Percentiles rank a stretch among this genome's conserved stretches.
Evolutionary conservation across 495 filamentous ascomycete species (phyloP).

Genomic region (Neurospora sublineolata): DNA sequence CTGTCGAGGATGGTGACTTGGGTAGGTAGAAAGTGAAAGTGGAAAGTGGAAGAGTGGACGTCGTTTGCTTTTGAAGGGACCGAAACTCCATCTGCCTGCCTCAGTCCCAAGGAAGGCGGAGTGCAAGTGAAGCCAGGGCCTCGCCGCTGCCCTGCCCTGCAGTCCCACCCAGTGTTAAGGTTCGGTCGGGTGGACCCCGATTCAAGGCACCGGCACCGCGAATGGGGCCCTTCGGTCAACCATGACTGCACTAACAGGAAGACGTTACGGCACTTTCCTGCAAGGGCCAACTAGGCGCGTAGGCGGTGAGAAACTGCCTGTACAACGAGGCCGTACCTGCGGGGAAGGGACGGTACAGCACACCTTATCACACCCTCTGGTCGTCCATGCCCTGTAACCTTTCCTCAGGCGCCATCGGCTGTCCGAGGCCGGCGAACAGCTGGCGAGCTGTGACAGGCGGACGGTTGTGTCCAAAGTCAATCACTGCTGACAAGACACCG

Average conservation of each 20-base stretch:
- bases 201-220: not conserved
- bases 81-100: not conserved
- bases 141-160: not conserved
- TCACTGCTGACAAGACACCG: not conserved
- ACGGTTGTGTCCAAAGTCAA: not conserved
- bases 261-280: not conserved
- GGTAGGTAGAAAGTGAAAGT: not conserved
- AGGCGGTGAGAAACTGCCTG: not conserved
- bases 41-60: not conserved
- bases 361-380: not conserved
- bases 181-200: not conserved
- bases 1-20: not conserved
- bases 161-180: not conserved
- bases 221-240: not conserved
- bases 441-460: not conserved
- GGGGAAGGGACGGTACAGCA: not conserved
- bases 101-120: not conserved
- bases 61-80: not conserved
- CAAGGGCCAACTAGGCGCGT: not conserved
- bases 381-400: not conserved
- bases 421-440: not conserved
- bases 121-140: not conserved
- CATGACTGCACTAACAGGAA: not conserved
- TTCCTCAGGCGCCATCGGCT: not conserved
- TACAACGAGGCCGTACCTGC: not conserved